Evolutionary conservation across 1,139 yeast species (phyloP).

Genomic region (Saccharomyces hybrid): DNA sequence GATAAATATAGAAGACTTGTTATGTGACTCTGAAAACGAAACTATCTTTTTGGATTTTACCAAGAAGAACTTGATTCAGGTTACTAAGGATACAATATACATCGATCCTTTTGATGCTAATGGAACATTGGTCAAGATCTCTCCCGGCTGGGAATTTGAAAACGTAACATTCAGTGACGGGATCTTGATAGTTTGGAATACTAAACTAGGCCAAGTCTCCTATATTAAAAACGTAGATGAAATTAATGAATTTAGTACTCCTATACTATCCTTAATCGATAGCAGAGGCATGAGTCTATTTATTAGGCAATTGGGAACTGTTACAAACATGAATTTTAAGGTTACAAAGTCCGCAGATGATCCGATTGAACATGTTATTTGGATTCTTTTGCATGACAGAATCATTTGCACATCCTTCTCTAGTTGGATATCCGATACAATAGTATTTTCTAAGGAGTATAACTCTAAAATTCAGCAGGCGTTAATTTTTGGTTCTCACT

Average conservation of each 20-base stretch:
- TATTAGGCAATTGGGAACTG: neutral
- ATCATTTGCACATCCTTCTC: neutral
- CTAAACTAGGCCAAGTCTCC: neutral
- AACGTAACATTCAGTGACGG: constrained; percentile 9
- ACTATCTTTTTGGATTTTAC: constrained; percentile 12
- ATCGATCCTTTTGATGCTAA: constrained; percentile 7
- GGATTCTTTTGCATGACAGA: neutral
- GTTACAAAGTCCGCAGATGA: neutral
- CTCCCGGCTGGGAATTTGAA: constrained; percentile 11
- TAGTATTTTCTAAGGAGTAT: neutral
- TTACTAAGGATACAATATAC: constrained; percentile 9
- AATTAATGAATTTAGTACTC: neutral
- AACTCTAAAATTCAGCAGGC: neutral
- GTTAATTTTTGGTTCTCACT: neutral
- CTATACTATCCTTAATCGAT: neutral
- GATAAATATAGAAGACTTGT: constrained; percentile 18
- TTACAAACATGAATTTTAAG: neutral
- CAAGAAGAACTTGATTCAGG: constrained; percentile 12
- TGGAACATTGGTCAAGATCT: neutral
- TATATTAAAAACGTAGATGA: neutral
- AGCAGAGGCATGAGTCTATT: neutral
- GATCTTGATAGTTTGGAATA: constrained; percentile 17
- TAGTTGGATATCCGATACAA: neutral
- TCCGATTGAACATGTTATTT: neutral
- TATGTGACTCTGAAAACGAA: constrained; percentile 8